A percentile compares a stretch with the other conserved stretches of the same genome.
These are phyloP conservation scores for Lotmaria passim DNA, from an alignment of 208 protist species.

Conservation along the genomic window DNA sequence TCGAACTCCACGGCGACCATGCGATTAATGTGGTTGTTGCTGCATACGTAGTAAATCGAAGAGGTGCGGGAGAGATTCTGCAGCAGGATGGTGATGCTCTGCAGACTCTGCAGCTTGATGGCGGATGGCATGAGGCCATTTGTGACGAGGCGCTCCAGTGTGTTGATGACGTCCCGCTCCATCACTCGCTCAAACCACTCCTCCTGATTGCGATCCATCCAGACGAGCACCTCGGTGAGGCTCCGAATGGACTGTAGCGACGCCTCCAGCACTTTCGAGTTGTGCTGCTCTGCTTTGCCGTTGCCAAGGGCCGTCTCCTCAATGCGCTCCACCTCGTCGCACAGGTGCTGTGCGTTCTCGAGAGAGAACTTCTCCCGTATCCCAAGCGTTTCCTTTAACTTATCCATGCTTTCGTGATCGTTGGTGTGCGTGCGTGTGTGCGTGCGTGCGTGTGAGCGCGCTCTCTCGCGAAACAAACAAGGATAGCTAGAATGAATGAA, in stretches of 20 bases:
- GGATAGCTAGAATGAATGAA: no score
- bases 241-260: slow-evolving; percentile 55
- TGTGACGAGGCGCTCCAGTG: slow-evolving; percentile 71
- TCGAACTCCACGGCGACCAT: slow-evolving; percentile 82
- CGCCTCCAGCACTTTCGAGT: slow-evolving; percentile 4
- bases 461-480: no score
- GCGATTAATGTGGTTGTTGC: slow-evolving; percentile 89
- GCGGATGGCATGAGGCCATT: slow-evolving; percentile 51
- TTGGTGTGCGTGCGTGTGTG: no score
- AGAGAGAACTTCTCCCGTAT: slow-evolving; percentile 50
- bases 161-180: slow-evolving; percentile 69
- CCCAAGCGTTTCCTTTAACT: slow-evolving; percentile 31
- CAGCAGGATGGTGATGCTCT: slow-evolving; percentile 79
- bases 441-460: neutral
- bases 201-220: slow-evolving; percentile 77
- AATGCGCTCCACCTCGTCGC: slow-evolving; percentile 44
- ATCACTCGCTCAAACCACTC: slow-evolving; percentile 72
- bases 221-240: slow-evolving; percentile 83
- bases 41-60: slow-evolving; percentile 82
- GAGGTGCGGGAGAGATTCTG: slow-evolving; percentile 71
- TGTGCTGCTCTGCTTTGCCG: slow-evolving; percentile 8
- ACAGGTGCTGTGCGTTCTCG: slow-evolving; percentile 62
- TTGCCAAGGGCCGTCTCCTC: slow-evolving; percentile 21
- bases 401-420: slow-evolving; percentile 16
- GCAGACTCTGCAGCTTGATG: slow-evolving; percentile 72